phyloP scores from a whole-genome alignment of 2,329 filamentous ascomycete species.

The Nemania sp. region DNA sequence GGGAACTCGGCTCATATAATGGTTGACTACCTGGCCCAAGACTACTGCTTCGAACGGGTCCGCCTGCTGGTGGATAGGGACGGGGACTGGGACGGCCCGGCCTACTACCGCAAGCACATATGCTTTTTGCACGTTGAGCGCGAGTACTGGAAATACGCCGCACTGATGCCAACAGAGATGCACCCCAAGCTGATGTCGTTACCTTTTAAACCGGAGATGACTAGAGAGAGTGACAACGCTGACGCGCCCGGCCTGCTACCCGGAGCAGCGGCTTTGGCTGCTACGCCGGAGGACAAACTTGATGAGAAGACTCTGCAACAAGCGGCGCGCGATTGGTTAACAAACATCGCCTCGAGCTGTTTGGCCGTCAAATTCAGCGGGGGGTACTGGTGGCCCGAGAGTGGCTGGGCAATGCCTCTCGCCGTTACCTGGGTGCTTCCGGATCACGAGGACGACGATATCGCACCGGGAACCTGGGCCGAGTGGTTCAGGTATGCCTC shows the following conservation, averaged over 20 bases:
- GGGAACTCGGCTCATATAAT: constrained; percentile 1
- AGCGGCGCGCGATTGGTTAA: constrained; percentile 10
- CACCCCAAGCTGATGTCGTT: constrained; percentile 7
- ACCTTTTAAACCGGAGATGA: constrained; percentile 9
- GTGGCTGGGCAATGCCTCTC: constrained; percentile 12
- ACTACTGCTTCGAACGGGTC: constrained; percentile 10
- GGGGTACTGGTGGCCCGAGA: constrained; percentile 12
- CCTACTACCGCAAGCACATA: constrained; percentile 10
- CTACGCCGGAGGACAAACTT: not conserved
- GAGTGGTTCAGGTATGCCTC: constrained; percentile 14
- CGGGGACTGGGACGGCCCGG: constrained; percentile 9
- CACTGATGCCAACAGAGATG: constrained; percentile 6
- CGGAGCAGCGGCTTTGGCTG: not conserved
- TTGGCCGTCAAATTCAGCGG: constrained; percentile 12
- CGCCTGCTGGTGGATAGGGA: constrained; percentile 4
- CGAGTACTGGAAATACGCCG: constrained; percentile 13
- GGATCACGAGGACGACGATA: constrained; percentile 10
- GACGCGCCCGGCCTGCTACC: not conserved
- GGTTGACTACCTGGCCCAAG: constrained; percentile 9
- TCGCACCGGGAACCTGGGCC: constrained; percentile 7
- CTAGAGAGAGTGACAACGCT: not conserved
- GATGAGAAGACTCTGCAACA: constrained; percentile 7
- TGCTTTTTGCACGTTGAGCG: constrained; percentile 1
- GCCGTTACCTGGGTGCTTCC: constrained; percentile 5
- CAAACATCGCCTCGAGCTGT: constrained; percentile 5